phyloP scores from a whole-genome alignment of 345 rosid species.

The Capsella bursapastoris region DNA sequence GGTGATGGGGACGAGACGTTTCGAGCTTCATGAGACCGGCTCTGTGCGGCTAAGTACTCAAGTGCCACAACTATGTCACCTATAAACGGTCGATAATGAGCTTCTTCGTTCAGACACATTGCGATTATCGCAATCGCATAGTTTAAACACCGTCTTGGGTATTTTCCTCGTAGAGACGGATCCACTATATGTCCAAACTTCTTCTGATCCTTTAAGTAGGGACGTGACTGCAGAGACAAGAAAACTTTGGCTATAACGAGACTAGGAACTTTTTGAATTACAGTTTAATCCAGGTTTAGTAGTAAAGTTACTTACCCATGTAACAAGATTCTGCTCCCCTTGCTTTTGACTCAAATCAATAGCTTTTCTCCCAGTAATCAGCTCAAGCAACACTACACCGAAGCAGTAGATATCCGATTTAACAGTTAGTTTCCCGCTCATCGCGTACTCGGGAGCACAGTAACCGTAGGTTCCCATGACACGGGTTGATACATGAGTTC shows the following conservation, averaged over 20 bases:
- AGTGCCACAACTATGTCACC: constrained; percentile 91
- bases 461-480: constrained; percentile 99
- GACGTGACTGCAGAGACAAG: constrained; percentile 60
- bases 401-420: constrained; percentile 96
- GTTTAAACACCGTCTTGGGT: constrained; percentile 81
- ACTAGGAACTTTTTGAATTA: not conserved
- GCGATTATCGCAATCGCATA: constrained; percentile 85
- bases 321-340: constrained; percentile 83
- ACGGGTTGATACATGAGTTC: constrained; percentile 96
- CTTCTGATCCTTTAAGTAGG: constrained; percentile 73
- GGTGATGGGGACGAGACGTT: constrained; percentile 37
- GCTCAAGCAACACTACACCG: constrained; percentile 94
- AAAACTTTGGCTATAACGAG: not conserved
- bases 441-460: constrained; percentile 98
- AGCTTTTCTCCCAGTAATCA: constrained; percentile 89
- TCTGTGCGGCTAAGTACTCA: constrained; percentile 66
- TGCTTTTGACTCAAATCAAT: constrained; percentile 62
- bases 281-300: constrained; percentile 11
- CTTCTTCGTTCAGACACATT: constrained; percentile 96
- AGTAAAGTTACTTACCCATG: constrained; percentile 66
- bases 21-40: constrained; percentile 39
- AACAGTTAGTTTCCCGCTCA: constrained; percentile 93
- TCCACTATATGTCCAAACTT: constrained; percentile 71
- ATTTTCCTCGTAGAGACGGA: constrained; percentile 70
- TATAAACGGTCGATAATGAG: constrained; percentile 81